Conservation (phyloP, 164 flowering plant species). For the Magnolia officinalis region DNA sequence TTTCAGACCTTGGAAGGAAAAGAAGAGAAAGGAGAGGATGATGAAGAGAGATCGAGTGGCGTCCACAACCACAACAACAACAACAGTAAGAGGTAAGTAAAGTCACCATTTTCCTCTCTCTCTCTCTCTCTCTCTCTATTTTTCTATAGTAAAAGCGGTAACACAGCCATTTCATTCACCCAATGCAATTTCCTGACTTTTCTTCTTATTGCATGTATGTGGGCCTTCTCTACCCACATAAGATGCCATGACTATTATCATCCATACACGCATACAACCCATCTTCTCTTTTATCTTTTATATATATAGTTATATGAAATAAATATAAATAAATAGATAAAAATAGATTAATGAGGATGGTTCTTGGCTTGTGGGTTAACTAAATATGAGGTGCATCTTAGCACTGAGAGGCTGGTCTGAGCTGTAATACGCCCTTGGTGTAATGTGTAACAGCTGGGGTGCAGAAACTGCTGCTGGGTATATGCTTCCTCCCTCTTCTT, state of each 20-base stretch:
- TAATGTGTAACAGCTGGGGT: slow-evolving; percentile 3
- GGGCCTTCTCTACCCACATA: background rate
- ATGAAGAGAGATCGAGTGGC: background rate
- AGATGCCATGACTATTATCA: slow-evolving; percentile 1
- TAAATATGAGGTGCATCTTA: slow-evolving; percentile 1
- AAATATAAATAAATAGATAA: background rate
- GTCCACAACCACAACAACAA: background rate
- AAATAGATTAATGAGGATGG: slow-evolving; percentile 1
- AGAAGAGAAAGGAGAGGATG: slow-evolving; percentile 2
- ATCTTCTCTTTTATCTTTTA: background rate
- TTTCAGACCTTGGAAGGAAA: slow-evolving; percentile 6
- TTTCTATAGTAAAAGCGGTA: background rate
- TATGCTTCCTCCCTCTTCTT: slow-evolving; percentile 7
- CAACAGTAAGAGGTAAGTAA: background rate
- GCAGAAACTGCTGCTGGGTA: slow-evolving; percentile 7
- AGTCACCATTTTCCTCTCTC: background rate
- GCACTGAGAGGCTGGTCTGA: background rate
- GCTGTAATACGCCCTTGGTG: slow-evolving; percentile 10
- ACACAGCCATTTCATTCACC: background rate
- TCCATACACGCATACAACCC: slow-evolving; percentile 12
- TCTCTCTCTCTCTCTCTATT: background rate
- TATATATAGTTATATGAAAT: background rate
- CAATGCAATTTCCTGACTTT: slow-evolving; percentile 4
- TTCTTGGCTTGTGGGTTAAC: slow-evolving; percentile 1
- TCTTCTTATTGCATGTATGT: background rate